A percentile compares a stretch with the other conserved stretches of the same genome.
phyloP scores from a whole-genome alignment of 768 basidiomycete genomes.

The Ramaria rubella region DNA sequence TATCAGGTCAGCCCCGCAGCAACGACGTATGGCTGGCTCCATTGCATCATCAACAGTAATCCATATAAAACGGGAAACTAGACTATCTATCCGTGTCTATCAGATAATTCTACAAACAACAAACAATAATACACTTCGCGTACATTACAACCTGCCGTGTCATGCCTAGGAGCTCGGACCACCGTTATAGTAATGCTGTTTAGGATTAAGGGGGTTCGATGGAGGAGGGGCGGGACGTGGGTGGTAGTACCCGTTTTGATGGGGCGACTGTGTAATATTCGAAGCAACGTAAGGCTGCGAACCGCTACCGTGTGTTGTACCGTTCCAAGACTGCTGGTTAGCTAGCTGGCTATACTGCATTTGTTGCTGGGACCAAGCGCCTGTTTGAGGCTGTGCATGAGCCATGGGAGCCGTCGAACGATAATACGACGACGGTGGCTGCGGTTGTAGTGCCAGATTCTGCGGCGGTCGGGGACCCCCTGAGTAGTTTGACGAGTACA shows the following conservation, averaged over 20 bases:
- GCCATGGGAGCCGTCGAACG: neutral
- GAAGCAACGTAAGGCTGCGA: neutral
- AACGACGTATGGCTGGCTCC: too few species aligned
- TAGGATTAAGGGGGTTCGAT: neutral
- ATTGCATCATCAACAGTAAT: too few species aligned
- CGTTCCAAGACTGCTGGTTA: neutral
- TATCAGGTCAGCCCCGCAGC: too few species aligned
- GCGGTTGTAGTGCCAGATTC: neutral
- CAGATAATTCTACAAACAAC: conserved; percentile 2
- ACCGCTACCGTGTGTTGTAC: neutral
- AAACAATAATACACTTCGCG: neutral
- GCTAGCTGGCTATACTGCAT: neutral
- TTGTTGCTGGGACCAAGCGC: neutral
- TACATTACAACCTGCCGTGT: neutral
- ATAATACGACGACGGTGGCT: neutral
- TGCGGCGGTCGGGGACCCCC: neutral
- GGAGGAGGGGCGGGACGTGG: neutral
- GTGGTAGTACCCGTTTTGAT: neutral
- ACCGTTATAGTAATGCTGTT: neutral
- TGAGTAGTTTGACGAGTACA: neutral
- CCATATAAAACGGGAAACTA: too few species aligned
- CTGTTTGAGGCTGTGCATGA: neutral
- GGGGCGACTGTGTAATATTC: neutral
- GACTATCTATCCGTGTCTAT: too few species aligned
- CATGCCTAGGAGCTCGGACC: neutral